phyloP scores from a whole-genome alignment of 2,329 filamentous ascomycete species.

The Lasiodiplodia sp. region DNA sequence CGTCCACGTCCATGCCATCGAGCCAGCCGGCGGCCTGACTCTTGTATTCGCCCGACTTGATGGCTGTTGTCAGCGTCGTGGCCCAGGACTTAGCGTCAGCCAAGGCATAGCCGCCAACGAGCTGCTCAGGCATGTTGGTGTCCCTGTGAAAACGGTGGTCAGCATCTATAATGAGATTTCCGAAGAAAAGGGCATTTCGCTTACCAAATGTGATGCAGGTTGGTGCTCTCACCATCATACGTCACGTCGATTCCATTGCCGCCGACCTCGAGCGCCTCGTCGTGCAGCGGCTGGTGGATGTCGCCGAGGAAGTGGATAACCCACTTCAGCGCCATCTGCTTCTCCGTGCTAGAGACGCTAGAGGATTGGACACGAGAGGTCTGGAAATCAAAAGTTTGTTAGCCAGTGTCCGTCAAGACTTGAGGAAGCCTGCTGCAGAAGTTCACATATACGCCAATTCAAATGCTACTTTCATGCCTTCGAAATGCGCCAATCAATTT shows the following conservation, averaged over 20 bases:
- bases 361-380: constrained; percentile 48
- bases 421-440: not conserved
- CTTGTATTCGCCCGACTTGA: constrained; percentile 49
- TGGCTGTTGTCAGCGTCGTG: constrained; percentile 44
- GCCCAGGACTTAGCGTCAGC: constrained; percentile 50
- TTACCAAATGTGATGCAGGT: constrained; percentile 33
- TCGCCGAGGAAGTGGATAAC: constrained; percentile 70
- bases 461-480: not conserved
- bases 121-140: constrained; percentile 53
- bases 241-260: constrained; percentile 55
- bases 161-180: not conserved
- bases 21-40: constrained; percentile 42
- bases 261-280: constrained; percentile 55
- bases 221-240: constrained; percentile 50
- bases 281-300: constrained; percentile 74
- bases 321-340: constrained; percentile 57
- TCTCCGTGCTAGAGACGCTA: constrained; percentile 41
- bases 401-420: not conserved
- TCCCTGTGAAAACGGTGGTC: constrained; percentile 44
- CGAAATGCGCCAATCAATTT: not conserved
- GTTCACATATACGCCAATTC: not conserved
- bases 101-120: constrained; percentile 49
- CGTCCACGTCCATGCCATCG: constrained; percentile 44
- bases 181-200: not conserved
- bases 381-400: constrained; percentile 31